A percentile compares a stretch with the other conserved stretches of the same genome.
These are phyloP conservation scores for Puya raimondii DNA, from an alignment of 176 grass and related monocot species.

Conservation along the genomic window DNA sequence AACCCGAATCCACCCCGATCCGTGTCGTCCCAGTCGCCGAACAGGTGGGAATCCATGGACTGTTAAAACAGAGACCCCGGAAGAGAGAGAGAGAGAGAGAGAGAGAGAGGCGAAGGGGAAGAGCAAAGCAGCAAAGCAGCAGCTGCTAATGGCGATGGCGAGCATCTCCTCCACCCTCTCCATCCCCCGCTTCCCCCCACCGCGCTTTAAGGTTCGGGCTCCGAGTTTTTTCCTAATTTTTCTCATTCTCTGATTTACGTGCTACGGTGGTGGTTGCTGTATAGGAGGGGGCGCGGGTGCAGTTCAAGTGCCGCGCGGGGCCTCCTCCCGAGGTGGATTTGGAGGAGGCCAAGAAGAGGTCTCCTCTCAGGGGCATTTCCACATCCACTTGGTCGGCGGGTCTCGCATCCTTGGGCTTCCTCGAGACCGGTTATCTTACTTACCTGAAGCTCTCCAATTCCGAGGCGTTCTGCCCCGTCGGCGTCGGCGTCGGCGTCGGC, in stretches of 20 bases:
- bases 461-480: slow-evolving; percentile 77
- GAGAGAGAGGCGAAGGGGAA: no score
- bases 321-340: slow-evolving; percentile 26
- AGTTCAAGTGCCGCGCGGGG: slow-evolving; percentile 36
- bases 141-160: slow-evolving; percentile 28
- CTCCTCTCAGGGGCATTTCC: slow-evolving; percentile 46
- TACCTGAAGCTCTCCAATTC: slow-evolving; percentile 74
- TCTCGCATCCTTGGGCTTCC: slow-evolving; percentile 46
- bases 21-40: no score
- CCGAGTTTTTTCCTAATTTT: not conserved
- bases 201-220: slow-evolving; percentile 22
- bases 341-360: not conserved
- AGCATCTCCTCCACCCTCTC: slow-evolving; percentile 34
- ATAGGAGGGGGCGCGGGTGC: slow-evolving; percentile 17
- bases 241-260: not conserved
- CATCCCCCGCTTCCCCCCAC: slow-evolving; percentile 22
- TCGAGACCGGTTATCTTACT: slow-evolving; percentile 82
- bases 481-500: slow-evolving; percentile 32
- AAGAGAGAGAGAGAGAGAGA: no score
- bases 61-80: no score
- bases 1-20: no score
- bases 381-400: slow-evolving; percentile 56
- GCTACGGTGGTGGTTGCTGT: not conserved
- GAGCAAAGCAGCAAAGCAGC: no score
- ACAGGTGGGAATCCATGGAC: no score